Evolutionary conservation across 2,329 filamentous ascomycete genomes (phyloP), one percentile per base, ranked within the genome.

Genomic region (Ascomycota sp.): DNA sequence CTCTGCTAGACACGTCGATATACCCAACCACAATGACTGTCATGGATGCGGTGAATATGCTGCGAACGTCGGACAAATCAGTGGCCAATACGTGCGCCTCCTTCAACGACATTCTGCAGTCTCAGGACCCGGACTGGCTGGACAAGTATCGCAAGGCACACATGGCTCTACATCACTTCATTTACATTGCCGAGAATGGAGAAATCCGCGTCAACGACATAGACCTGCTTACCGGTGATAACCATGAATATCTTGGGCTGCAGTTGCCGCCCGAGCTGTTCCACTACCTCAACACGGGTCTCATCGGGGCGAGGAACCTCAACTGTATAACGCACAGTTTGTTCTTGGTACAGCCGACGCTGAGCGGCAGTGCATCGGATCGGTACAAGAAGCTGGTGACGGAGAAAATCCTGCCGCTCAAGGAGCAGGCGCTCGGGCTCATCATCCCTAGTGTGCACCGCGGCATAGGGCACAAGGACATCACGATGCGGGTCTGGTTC

Each of bases 211-310:
- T 83, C 11, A 64, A 81, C 44, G 74, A 84, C 44, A 67, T 64
- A 35, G 76, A 80, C 7, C 64, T 71, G 35, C 68, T 83, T 13
- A 84, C 89, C 2, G 68, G 67, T 31, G 84, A 95, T 49, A 75
- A 89, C 42, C 80, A 91, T 48, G 76, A 86, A 47, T 84, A 93
- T 48, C 70, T 93, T 39, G 83, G 83, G n/a, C 70, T 91, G 38
- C 77, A 84, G 38, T 62, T 98, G 6, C 83, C 89, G 0, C 73
- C 83, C 29, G 89, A 98, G 54, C 62, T 95, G 12, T 84, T 86
- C 50, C 78, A 82, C 52, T 95, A 95, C 51, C 64, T 93, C 33
- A 83, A 82, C 37, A 74, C 69, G 34, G 89, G 82, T 27, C 59
- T 93, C 30, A 71, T 95, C 41, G 72, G 80, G 25, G 65, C 82